Base-by-base conservation (phyloP, 345 rosid species). In the Populus davidiana region DNA sequence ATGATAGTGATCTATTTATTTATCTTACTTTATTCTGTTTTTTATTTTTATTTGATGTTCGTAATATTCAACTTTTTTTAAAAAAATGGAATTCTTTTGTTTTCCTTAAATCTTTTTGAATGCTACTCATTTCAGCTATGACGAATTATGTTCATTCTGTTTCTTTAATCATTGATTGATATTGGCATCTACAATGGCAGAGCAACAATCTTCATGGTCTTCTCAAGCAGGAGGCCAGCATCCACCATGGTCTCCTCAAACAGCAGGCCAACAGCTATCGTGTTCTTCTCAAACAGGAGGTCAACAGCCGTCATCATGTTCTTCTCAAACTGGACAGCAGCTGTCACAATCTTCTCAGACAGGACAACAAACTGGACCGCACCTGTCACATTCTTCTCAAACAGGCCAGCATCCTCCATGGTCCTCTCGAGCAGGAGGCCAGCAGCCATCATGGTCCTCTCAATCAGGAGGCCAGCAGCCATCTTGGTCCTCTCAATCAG, bases 151-250 rank as follows among this genome's bases (percentile, higher is more conserved):
- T 52, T 7, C 23, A 52, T 52, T 6, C 59, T 52, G 59, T 52
- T 52, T 52, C 59, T 52, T 52, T 52, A 52, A 52, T 52, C n/a
- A 52, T 52, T 52, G 59, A 52, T 18, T 52, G 59, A 52, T 52
- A 52, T 6, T 6, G 59, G 59, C n/a, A 52, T 18, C n/a, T 52
- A 52, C n/a, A 52, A 5, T 44, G 7, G 52, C 50, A 38, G 73
- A 21, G 29, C 54, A 23, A 27, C 73, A 77, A 35, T 31, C 64
- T 10, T 75, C 68, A 7, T 36, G 63, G 78, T 31, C 67, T 5
- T 68, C 79, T 68, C 73, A 68, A n/a, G 18, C 33, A 31, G 50
- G 71, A 5, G 78, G 65, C 43, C 75, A 79, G 67, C 82, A 74
- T 11, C 31, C 72, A 47, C 50, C 39, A 70, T 35, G 67, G 62